A percentile compares a stretch with the other conserved stretches of the same genome.
Evolutionary conservation across 2,329 filamentous ascomycete genomes (phyloP).

Genomic region (Nakataea oryzae): DNA sequence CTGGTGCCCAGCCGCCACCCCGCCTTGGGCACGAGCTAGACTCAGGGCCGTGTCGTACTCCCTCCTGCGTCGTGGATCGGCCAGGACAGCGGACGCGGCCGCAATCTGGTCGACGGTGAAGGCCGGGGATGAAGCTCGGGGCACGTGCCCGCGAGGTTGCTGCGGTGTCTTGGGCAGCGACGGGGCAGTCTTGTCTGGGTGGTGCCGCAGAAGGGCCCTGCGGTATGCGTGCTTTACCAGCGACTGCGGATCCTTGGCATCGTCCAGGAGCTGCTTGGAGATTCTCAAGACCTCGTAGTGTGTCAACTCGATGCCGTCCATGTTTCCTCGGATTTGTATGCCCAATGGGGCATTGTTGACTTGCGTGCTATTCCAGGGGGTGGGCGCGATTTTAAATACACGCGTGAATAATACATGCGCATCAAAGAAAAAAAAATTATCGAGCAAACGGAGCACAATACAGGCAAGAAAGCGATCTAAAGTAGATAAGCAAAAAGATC

Average conservation of each 20-base stretch:
- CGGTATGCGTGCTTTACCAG: conserved; percentile 54
- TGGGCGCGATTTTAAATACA: no score
- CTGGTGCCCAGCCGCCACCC: not conserved
- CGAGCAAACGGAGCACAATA: no score
- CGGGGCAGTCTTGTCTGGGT: conserved; percentile 45
- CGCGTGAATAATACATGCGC: no score
- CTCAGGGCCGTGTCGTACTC: conserved; percentile 44
- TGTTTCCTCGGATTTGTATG: not conserved
- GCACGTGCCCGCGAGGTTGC: conserved; percentile 5
- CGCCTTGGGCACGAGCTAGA: conserved; percentile 12
- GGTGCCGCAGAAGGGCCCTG: conserved; percentile 52
- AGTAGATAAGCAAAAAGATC: no score
- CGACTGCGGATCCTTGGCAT: conserved; percentile 28
- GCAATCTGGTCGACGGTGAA: conserved; percentile 56
- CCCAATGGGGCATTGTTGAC: not conserved
- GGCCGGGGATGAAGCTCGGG: not conserved
- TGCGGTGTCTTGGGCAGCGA: not conserved
- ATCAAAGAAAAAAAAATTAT: no score
- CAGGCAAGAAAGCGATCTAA: no score
- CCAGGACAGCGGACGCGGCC: conserved; percentile 45
- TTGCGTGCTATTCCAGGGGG: not conserved
- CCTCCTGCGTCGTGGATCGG: conserved; percentile 33
- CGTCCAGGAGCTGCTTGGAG: conserved; percentile 34
- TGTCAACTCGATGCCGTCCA: conserved; percentile 23
- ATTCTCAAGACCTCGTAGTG: conserved; percentile 53